Evolutionary conservation across 139 green algal genomes (phyloP).

Genomic region (Closterium sp.): DNA sequence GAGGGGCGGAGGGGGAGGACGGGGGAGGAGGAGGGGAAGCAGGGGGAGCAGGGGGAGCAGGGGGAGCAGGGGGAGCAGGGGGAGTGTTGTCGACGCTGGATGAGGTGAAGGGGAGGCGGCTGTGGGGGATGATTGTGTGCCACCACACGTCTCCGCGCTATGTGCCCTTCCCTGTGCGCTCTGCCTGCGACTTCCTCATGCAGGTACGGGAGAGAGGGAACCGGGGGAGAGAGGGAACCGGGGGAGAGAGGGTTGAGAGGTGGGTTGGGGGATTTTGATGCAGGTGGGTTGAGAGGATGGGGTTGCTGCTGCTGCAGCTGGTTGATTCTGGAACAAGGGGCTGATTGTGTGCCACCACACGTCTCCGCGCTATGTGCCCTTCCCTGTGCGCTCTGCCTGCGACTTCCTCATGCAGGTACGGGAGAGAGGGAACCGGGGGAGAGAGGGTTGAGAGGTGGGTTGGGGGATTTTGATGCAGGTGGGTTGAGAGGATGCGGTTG

Average conservation of each 20-base stretch:
- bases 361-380: conserved; percentile 34
- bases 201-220: no score
- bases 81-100: not conserved
- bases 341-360: no score
- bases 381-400: conserved; percentile 39
- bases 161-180: conserved; percentile 42
- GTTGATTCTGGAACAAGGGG: no score
- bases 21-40: not conserved
- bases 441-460: not conserved
- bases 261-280: conserved; percentile 40
- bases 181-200: conserved; percentile 47
- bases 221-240: not conserved
- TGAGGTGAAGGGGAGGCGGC: not conserved
- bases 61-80: no score
- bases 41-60: not conserved
- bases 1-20: not conserved
- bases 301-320: no score
- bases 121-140: conserved; percentile 48
- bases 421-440: not conserved
- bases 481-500: no score
- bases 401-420: conserved; percentile 46
- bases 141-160: conserved; percentile 37
- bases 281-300: conserved; percentile 21
- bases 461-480: not conserved
- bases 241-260: not conserved